Evolutionary conservation across 169 alveolate genomes (phyloP), one percentile per base, ranked within the genome.

Genomic region (Perkinsus chesapeaki): DNA sequence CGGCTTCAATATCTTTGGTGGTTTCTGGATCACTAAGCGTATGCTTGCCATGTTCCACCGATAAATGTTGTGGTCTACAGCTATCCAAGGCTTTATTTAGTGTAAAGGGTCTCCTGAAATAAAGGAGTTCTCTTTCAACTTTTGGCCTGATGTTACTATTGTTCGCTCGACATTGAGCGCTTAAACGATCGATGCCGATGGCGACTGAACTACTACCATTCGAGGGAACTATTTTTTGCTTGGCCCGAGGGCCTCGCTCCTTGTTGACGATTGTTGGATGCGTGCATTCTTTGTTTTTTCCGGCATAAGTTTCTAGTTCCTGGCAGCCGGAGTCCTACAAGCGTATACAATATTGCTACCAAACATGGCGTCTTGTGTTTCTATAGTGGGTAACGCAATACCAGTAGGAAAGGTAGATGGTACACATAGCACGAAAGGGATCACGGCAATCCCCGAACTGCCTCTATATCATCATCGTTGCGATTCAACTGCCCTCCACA

Each of bases 11-110:
- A 92, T 97, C 93, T 94, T 94, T 91, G 99, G 99, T 34, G 99
- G 99, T 91, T 98, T 98, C 95, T 94, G 95, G 91, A 98, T 98
- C 91, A 97, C 99, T 38, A 94, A 97, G 92, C 97, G 99, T 94
- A 98, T 98, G 99, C 97, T 98, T 92, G 96, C 96, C 93, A 98
- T 98, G 99, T 98, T 98, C 94, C 82, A 60, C 82, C 82, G 31
- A 12, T 60, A 60, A 60, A 60, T 34, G 82, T 60, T 60, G 82
- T 23, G 3, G 27, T 60, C 82, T 3, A 60, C 82, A 60, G 31
- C 82, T 60, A 60, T 60, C 82, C 31, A 60, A 12, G 82, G 82
- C 82, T 60, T 60, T 60, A 60, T 60, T 60, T 60, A 60, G 82
- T 60, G 82, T 60, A 9, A 34, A 23, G 82, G 27, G 82, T 16